Percentiles rank a stretch among this genome's conserved stretches.
Evolutionary conservation across 129 eudicot genomes (phyloP).

Genomic region (Erigeron canadensis): DNA sequence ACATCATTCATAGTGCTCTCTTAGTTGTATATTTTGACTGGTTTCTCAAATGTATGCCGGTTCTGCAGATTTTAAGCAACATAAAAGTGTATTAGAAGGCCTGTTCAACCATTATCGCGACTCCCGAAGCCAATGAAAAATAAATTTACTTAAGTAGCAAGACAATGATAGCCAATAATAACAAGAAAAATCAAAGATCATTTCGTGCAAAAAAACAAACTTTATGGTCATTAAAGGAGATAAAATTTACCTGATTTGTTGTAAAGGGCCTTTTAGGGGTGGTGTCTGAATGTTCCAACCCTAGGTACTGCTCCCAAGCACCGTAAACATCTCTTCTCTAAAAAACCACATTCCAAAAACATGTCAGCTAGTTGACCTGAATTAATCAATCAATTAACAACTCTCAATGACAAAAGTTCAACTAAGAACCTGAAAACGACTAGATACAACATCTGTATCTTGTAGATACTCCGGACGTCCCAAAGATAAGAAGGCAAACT

Average conservation of each 20-base stretch:
- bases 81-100: constrained; percentile 6
- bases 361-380: constrained; percentile 4
- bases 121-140: neutral
- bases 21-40: constrained; percentile 93
- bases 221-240: constrained; percentile 3
- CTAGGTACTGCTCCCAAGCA: constrained; percentile 98
- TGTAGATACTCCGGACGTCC: constrained; percentile 53
- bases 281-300: constrained; percentile 87
- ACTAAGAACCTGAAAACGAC: constrained; percentile 57
- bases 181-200: neutral
- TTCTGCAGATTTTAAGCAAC: constrained; percentile 58
- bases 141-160: neutral
- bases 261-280: constrained; percentile 68
- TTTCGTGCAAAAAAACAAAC: neutral
- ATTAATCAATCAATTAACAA: neutral
- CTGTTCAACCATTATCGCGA: too few relatives aligned
- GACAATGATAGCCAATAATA: neutral
- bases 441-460: constrained; percentile 51
- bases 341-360: constrained; percentile 19
- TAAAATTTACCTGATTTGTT: constrained; percentile 68
- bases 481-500: constrained; percentile 49
- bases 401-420: neutral
- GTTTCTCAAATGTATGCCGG: constrained; percentile 91
- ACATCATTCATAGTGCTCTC: constrained; percentile 3
- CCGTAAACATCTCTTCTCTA: constrained; percentile 92